phyloP scores from a whole-genome alignment of 768 basidiomycete species.

The Mycena kentingensis region DNA sequence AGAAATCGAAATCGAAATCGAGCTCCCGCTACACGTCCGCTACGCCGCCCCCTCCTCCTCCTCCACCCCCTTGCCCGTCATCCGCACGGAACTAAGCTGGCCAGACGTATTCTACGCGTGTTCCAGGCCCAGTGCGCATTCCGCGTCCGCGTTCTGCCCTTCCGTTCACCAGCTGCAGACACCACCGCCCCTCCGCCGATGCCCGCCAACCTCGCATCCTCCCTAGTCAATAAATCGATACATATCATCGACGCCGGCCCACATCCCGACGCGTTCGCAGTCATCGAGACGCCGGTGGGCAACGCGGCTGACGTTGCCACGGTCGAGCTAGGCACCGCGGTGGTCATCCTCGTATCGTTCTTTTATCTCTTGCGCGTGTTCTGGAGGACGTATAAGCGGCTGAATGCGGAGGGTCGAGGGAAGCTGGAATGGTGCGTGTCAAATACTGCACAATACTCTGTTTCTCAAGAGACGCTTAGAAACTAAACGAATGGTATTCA shows the following conservation, averaged over 20 bases:
- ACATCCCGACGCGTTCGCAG: slow-evolving; percentile 13
- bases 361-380: slow-evolving; percentile 33
- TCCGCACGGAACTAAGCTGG: slow-evolving; percentile 35
- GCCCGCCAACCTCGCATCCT: slow-evolving; percentile 23
- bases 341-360: slow-evolving; percentile 42
- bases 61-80: slow-evolving; percentile 26
- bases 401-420: background rate
- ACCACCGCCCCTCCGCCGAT: background rate
- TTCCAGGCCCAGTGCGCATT: slow-evolving; percentile 22
- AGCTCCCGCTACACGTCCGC: slow-evolving; percentile 49
- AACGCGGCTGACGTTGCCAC: slow-evolving; percentile 34
- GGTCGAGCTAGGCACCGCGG: slow-evolving; percentile 46
- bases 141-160: background rate
- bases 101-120: slow-evolving; percentile 45
- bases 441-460: no score
- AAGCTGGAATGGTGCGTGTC: background rate
- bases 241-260: slow-evolving; percentile 7
- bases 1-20: slow-evolving; percentile 29
- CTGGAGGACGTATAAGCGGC: background rate
- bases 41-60: slow-evolving; percentile 35
- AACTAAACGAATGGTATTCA: no score
- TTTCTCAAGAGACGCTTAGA: no score
- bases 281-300: slow-evolving; percentile 42
- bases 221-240: slow-evolving; percentile 18
- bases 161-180: background rate